Evolutionary conservation across 305 asterid species (phyloP).

Genomic region (Fraxinus dipetala): DNA sequence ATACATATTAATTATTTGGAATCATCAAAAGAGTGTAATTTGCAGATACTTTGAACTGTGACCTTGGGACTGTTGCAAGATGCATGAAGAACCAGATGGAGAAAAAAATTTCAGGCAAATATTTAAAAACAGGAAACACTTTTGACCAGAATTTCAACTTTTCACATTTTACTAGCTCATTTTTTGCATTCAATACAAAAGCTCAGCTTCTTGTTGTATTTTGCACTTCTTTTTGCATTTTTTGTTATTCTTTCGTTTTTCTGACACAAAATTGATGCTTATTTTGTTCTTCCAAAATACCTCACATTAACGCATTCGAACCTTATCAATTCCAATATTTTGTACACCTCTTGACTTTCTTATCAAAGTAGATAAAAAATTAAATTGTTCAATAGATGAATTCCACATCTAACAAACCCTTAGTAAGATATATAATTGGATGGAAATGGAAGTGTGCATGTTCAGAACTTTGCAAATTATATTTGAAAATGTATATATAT

Average conservation of each 20-base stretch:
- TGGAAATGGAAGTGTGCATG: background rate
- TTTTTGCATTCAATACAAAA: background rate
- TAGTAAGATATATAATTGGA: background rate
- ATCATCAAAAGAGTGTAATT: slow-evolving; percentile 1
- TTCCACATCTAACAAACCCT: background rate
- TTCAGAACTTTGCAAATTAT: background rate
- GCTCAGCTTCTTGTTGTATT: background rate
- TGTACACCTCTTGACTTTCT: background rate
- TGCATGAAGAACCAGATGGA: background rate
- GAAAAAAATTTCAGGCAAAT: background rate
- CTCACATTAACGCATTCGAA: background rate
- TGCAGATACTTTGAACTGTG: background rate
- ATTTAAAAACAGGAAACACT: background rate
- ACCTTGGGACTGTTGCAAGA: background rate
- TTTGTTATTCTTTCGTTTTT: background rate
- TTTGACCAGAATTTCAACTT: background rate
- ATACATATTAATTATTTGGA: slow-evolving; percentile 23
- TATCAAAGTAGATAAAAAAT: background rate
- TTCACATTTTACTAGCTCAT: background rate
- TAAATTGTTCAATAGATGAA: background rate
- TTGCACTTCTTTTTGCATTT: slow-evolving; percentile 1
- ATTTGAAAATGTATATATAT: background rate
- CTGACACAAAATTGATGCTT: background rate
- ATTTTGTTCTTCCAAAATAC: background rate
- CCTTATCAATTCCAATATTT: slow-evolving; percentile 1